These are phyloP conservation scores for Ceratocystis eucalypticola DNA, from an alignment of 2,329 filamentous ascomycete genomes.

Conservation along the genomic window DNA sequence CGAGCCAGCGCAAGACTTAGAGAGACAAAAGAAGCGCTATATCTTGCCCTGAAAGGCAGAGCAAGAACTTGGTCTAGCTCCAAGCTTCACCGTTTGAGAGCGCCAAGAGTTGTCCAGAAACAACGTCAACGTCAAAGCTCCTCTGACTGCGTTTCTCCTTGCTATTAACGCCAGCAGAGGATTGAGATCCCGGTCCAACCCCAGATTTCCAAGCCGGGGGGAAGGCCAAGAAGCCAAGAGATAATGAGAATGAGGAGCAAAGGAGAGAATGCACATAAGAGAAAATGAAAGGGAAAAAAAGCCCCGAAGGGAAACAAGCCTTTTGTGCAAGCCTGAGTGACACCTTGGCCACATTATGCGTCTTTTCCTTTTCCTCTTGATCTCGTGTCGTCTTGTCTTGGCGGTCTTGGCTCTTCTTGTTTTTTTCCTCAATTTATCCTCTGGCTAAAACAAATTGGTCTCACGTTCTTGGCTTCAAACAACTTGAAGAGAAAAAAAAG, in stretches of 20 bases:
- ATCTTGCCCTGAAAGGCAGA: not conserved
- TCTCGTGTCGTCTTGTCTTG: not conserved
- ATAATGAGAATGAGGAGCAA: not conserved
- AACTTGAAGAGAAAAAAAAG: no score
- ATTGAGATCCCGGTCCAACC: not conserved
- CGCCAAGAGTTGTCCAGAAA: conserved; percentile 7
- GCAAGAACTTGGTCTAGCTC: not conserved
- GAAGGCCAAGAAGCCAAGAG: not conserved
- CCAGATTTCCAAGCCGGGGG: not conserved
- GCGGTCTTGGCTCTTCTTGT: not conserved
- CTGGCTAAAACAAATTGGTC: not conserved
- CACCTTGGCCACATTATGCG: conserved; percentile 3
- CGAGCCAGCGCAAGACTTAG: not conserved
- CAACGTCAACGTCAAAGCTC: conserved; percentile 5
- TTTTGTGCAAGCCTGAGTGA: conserved; percentile 1
- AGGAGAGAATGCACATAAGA: not conserved
- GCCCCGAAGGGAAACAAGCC: not conserved
- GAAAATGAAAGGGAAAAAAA: not conserved
- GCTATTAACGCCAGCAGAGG: not conserved
- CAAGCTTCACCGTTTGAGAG: not conserved
- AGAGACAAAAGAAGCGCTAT: not conserved
- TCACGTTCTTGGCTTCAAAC: no score
- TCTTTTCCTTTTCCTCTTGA: not conserved
- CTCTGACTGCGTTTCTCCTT: not conserved
- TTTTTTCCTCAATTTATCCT: not conserved